Evolutionary conservation across 1,284 basidiomycete genomes (phyloP).

Genomic region (Peniophora sp.): DNA sequence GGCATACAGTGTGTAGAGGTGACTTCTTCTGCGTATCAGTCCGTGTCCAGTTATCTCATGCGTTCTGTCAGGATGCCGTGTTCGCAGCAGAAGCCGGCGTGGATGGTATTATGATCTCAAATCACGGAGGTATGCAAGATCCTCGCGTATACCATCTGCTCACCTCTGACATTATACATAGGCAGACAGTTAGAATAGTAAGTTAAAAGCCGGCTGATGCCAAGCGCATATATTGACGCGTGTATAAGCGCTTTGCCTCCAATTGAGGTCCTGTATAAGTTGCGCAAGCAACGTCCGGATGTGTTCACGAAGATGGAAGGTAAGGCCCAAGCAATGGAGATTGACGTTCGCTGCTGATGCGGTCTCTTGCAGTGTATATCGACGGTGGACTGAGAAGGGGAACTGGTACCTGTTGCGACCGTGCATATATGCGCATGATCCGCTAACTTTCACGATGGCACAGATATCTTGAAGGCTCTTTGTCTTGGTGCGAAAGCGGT

Average conservation of each 20-base stretch:
- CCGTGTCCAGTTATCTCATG: not conserved
- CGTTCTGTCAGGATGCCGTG: constrained; percentile 60
- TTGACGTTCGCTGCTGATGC: constrained; percentile 1
- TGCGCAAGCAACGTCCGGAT: constrained; percentile 67
- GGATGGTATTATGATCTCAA: constrained; percentile 84
- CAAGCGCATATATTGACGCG: too few relatives aligned
- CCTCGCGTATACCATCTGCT: constrained; percentile 8
- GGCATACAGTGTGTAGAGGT: constrained; percentile 75
- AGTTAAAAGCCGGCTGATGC: too few relatives aligned
- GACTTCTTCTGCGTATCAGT: constrained; percentile 11
- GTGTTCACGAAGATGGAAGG: constrained; percentile 71
- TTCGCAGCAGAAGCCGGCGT: constrained; percentile 83
- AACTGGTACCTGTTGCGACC: constrained; percentile 46
- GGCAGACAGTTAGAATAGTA: constrained; percentile 80
- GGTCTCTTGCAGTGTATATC: constrained; percentile 59
- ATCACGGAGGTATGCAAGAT: constrained; percentile 72
- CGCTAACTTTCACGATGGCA: not conserved
- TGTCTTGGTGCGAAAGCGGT: constrained; percentile 88
- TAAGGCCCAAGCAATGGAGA: constrained; percentile 12
- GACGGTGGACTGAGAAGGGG: constrained; percentile 86
- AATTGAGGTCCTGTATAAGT: constrained; percentile 68
- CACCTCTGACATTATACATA: constrained; percentile 17
- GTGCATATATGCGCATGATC: constrained; percentile 1
- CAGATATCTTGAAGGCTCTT: constrained; percentile 84
- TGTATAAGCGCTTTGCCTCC: constrained; percentile 64